Evolutionary conservation across 108 stramenopile genomes (phyloP).

Genomic region (Nitzschia sp.): DNA sequence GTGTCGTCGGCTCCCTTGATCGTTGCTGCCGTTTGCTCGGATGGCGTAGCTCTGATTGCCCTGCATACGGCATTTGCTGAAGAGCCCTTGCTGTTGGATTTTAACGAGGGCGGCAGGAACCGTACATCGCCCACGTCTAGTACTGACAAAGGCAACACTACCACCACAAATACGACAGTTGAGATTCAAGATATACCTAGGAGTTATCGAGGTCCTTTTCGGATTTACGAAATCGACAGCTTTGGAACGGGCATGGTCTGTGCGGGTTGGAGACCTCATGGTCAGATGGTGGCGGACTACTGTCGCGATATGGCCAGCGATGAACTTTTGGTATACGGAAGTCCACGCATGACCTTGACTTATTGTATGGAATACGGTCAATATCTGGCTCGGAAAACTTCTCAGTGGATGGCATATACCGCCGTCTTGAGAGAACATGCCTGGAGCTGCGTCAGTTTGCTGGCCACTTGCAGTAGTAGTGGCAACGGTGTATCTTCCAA

Average conservation of each 20-base stretch:
- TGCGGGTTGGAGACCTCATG: conserved; percentile 80
- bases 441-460: conserved; percentile 55
- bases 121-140: neutral
- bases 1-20: conserved; percentile 65
- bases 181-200: conserved; percentile 52
- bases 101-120: neutral
- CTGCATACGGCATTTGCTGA: conserved; percentile 43
- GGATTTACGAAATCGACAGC: conserved; percentile 57
- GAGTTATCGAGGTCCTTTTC: conserved; percentile 60
- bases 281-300: conserved; percentile 47
- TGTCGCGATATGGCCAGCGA: conserved; percentile 49
- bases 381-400: conserved; percentile 56
- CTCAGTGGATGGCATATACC: conserved; percentile 66
- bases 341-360: neutral
- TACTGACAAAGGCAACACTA: neutral
- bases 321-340: conserved; percentile 48
- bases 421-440: conserved; percentile 47
- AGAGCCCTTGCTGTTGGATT: conserved; percentile 29
- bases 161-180: neutral
- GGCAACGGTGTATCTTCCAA: neutral
- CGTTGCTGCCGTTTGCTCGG: conserved; percentile 61
- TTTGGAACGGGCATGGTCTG: conserved; percentile 56
- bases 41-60: conserved; percentile 65
- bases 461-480: conserved; percentile 40
- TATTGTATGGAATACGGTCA: conserved; percentile 45